Conservation (phyloP, 139 green algal species). For the Chlamydomonas applanata region DNA sequence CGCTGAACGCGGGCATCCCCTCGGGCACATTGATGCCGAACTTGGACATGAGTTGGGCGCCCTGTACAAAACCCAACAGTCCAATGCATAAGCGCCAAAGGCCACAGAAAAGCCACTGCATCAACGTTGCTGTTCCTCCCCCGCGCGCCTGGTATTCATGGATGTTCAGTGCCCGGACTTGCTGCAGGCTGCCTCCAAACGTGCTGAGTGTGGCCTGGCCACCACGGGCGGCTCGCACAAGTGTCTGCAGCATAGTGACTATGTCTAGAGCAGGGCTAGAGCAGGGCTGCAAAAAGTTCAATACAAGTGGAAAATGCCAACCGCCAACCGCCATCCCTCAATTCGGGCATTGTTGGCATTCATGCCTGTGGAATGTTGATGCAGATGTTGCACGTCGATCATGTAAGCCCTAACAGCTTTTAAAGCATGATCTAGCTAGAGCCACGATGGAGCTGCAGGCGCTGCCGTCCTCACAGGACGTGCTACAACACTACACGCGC, state of each 20-base stretch:
- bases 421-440: background rate
- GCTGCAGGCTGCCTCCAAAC: conserved; percentile 27
- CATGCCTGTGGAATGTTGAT: too few relatives aligned
- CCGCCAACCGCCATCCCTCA: too few relatives aligned
- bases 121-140: background rate
- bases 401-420: too few relatives aligned
- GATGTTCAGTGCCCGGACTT: conserved; percentile 83
- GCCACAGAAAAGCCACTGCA: background rate
- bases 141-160: conserved; percentile 93
- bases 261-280: background rate
- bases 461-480: conserved; percentile 20
- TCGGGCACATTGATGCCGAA: conserved; percentile 93
- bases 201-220: too few relatives aligned
- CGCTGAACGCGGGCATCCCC: conserved; percentile 68
- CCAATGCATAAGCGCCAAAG: conserved; percentile 1
- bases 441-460: background rate
- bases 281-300: too few relatives aligned
- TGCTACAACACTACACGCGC: conserved; percentile 38
- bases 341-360: too few relatives aligned
- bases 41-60: conserved; percentile 91
- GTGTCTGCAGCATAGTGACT: conserved; percentile 10
- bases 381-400: too few relatives aligned
- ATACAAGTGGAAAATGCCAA: too few relatives aligned
- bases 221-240: background rate
- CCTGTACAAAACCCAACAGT: conserved; percentile 55